These are phyloP conservation scores for Phtheirospermum japonicum DNA, from an alignment of 257 asterid species.

Conservation along the genomic window DNA sequence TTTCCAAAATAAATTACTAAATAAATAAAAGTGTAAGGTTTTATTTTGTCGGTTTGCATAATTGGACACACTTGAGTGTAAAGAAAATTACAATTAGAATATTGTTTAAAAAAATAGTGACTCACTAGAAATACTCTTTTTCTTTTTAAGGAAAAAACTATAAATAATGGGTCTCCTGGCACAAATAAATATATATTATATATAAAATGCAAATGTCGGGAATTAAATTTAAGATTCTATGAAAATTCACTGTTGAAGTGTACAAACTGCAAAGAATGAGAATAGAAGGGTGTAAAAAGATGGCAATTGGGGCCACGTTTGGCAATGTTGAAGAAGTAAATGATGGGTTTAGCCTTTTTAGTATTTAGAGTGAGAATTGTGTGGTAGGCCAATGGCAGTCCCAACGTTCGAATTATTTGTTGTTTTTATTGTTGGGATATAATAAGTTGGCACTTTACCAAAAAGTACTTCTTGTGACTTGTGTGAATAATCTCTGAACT, in stretches of 20 bases:
- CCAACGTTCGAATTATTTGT: slow-evolving; percentile 54
- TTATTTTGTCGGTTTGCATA: slow-evolving; percentile 23
- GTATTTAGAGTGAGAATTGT: too few relatives aligned
- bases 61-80: slow-evolving; percentile 4
- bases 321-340: too few relatives aligned
- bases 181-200: too few relatives aligned
- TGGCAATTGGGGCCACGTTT: slow-evolving; percentile 2
- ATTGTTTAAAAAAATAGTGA: too few relatives aligned
- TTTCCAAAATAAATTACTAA: too few relatives aligned
- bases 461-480: slow-evolving; percentile 29
- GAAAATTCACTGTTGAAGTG: too few relatives aligned
- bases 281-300: neutral
- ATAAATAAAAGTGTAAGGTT: neutral
- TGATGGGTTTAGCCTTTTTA: too few relatives aligned
- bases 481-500: slow-evolving; percentile 16
- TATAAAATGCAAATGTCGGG: too few relatives aligned
- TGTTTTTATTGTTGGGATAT: slow-evolving; percentile 22
- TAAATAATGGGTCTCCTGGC: too few relatives aligned
- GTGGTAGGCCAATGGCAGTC: slow-evolving; percentile 42
- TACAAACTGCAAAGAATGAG: neutral
- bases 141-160: too few relatives aligned
- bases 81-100: neutral
- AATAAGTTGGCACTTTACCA: slow-evolving; percentile 22
- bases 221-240: too few relatives aligned
- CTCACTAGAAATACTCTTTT: too few relatives aligned